phyloP scores from a whole-genome alignment of 2,329 filamentous ascomycete species.

The Fusarium tupiense region DNA sequence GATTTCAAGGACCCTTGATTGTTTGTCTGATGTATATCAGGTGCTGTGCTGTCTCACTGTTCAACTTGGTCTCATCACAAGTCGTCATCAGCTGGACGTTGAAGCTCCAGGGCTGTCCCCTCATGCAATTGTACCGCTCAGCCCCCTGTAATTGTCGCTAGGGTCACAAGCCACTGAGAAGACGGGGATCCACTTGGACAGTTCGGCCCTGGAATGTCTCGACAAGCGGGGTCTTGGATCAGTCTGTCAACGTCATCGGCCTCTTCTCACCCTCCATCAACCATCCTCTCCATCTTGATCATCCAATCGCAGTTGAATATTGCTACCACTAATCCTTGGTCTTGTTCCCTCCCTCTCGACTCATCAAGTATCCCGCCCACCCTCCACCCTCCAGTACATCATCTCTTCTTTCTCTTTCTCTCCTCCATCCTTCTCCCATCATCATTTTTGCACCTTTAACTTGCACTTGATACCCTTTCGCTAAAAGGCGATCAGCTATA shows the following conservation, averaged over 20 bases:
- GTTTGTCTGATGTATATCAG: conserved; percentile 5
- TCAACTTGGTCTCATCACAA: conserved; percentile 32
- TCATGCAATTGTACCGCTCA: conserved; percentile 14
- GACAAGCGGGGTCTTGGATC: conserved; percentile 32
- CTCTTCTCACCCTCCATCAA: conserved; percentile 29
- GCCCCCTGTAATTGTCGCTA: conserved; percentile 24
- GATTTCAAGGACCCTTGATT: neutral
- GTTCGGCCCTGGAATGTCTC: conserved; percentile 36
- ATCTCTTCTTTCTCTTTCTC: conserved; percentile 4
- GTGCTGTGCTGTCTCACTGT: conserved; percentile 17
- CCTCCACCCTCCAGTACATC: conserved; percentile 37
- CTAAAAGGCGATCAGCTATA: neutral
- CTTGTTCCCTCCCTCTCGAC: conserved; percentile 12
- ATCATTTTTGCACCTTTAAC: neutral
- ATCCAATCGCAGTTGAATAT: conserved; percentile 28
- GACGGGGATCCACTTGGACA: conserved; percentile 12
- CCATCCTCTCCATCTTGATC: conserved; percentile 22
- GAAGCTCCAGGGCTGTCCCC: conserved; percentile 5
- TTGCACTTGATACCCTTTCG: conserved; percentile 18
- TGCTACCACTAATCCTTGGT: conserved; percentile 21
- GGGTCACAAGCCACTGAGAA: conserved; percentile 35
- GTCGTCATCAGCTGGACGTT: conserved; percentile 34
- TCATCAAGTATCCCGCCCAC: conserved; percentile 40
- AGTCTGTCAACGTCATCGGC: conserved; percentile 43
- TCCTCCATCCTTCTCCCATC: conserved; percentile 12